Evolutionary conservation across 2,329 filamentous ascomycete species (phyloP).

Genomic region (Lachnellula arida): DNA sequence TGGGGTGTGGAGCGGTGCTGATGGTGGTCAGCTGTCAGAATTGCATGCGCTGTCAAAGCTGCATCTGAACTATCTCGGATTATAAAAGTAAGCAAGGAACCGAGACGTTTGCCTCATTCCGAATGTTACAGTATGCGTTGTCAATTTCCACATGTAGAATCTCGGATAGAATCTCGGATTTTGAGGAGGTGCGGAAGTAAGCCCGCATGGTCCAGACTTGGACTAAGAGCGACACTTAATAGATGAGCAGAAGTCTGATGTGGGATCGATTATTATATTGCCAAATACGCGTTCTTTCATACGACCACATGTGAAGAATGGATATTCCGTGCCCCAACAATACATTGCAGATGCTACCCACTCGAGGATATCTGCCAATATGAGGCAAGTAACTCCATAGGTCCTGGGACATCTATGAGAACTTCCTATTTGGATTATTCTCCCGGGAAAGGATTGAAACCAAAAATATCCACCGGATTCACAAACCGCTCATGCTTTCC

Average conservation of each 20-base stretch:
- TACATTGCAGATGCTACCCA: not conserved
- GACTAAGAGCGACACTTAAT: not conserved
- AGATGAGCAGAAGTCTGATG: not conserved
- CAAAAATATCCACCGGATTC: conserved; percentile 75
- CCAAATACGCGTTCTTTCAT: not conserved
- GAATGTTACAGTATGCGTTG: not conserved
- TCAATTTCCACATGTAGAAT: not conserved
- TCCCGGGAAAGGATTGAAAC: conserved; percentile 64
- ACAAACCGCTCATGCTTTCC: conserved; percentile 67
- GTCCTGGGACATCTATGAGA: not conserved
- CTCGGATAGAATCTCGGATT: not conserved
- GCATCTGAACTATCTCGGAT: too few relatives aligned
- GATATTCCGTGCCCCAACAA: too few relatives aligned
- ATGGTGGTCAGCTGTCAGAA: too few relatives aligned
- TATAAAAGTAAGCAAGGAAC: not conserved
- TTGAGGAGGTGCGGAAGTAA: not conserved
- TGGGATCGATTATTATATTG: not conserved
- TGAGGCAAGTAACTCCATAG: too few relatives aligned
- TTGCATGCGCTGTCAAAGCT: too few relatives aligned
- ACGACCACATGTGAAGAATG: not conserved
- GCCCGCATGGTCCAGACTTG: not conserved
- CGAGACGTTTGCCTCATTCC: not conserved
- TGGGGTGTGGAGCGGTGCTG: too few relatives aligned
- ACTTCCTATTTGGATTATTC: conserved; percentile 39
- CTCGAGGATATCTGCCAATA: not conserved